Evolutionary conservation across 768 basidiomycete genomes (phyloP).

Genomic region (Agaricus sinodeliciosus): DNA sequence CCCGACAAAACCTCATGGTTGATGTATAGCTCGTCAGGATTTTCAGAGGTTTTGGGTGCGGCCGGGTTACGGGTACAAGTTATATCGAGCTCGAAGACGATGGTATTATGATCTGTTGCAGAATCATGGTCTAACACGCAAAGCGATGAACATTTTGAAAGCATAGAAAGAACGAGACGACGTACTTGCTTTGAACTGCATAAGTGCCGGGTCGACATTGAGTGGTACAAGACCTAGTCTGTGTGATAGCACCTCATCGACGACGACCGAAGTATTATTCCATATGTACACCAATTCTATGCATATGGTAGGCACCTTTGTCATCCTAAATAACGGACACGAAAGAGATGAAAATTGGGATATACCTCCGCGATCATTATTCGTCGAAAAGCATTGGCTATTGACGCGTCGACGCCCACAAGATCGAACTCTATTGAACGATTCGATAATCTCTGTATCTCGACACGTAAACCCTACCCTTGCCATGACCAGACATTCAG

Average conservation of each 20-base stretch:
- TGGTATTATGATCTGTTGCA: slow-evolving; percentile 84
- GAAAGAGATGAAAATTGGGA: slow-evolving; percentile 1
- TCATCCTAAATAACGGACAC: slow-evolving; percentile 2
- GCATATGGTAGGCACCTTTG: slow-evolving; percentile 83
- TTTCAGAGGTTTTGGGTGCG: slow-evolving; percentile 44
- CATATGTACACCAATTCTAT: slow-evolving; percentile 89
- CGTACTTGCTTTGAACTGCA: slow-evolving; percentile 49
- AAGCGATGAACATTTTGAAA: background rate
- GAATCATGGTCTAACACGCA: slow-evolving; percentile 32
- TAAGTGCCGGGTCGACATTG: slow-evolving; percentile 70
- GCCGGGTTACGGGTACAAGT: slow-evolving; percentile 57
- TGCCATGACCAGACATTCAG: slow-evolving; percentile 17
- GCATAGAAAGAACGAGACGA: background rate
- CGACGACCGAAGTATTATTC: slow-evolving; percentile 92
- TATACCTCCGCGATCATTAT: slow-evolving; percentile 91
- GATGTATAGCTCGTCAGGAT: slow-evolving; percentile 61
- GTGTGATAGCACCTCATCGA: slow-evolving; percentile 89
- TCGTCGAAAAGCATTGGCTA: slow-evolving; percentile 90
- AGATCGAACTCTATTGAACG: slow-evolving; percentile 91
- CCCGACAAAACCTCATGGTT: slow-evolving; percentile 65
- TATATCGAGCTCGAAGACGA: slow-evolving; percentile 77
- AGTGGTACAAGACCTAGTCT: slow-evolving; percentile 90
- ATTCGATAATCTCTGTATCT: slow-evolving; percentile 74
- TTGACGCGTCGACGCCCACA: slow-evolving; percentile 90
- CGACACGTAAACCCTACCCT: slow-evolving; percentile 64